Conservation (phyloP, 768 basidiomycete genomes). For the Termitomyces sp. region DNA sequence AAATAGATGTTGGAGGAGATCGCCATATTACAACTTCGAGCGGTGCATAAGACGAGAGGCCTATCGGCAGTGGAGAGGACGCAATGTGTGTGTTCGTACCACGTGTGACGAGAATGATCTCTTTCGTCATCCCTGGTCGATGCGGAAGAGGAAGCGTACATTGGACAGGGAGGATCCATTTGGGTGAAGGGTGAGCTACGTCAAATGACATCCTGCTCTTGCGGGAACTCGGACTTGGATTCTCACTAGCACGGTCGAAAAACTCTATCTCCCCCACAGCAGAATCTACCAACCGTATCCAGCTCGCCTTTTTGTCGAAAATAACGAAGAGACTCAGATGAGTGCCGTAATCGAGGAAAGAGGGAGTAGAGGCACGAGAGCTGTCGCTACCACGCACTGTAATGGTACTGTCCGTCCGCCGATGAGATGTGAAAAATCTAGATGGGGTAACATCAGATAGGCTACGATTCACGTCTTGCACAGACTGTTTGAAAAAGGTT, state of each 20-base stretch:
- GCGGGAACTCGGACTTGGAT: constrained; percentile 17
- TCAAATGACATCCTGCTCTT: constrained; percentile 35
- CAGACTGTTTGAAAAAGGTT: constrained; percentile 65
- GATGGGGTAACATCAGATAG: constrained; percentile 33
- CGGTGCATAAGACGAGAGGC: constrained; percentile 41
- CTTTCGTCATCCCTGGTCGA: constrained; percentile 24
- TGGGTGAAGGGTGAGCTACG: constrained; percentile 22
- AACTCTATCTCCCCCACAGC: constrained; percentile 77
- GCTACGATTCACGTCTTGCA: constrained; percentile 45
- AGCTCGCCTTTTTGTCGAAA: constrained; percentile 85
- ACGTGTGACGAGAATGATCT: constrained; percentile 62
- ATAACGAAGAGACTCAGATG: constrained; percentile 78
- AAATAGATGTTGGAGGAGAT: constrained; percentile 48
- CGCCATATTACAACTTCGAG: constrained; percentile 56
- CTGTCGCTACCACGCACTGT: constrained; percentile 29
- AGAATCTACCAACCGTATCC: constrained; percentile 77
- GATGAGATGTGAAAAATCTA: constrained; percentile 29
- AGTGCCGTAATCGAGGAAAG: constrained; percentile 49
- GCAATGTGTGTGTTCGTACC: constrained; percentile 67
- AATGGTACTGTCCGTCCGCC: constrained; percentile 36
- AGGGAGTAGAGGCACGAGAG: constrained; percentile 22
- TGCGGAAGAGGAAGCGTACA: constrained; percentile 41
- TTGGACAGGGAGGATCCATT: constrained; percentile 48
- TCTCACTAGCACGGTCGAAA: constrained; percentile 30
- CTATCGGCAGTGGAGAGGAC: constrained; percentile 60